Evolutionary conservation across 2,329 filamentous ascomycete species (phyloP).

Genomic region (Aspergillus pseudotamarii): DNA sequence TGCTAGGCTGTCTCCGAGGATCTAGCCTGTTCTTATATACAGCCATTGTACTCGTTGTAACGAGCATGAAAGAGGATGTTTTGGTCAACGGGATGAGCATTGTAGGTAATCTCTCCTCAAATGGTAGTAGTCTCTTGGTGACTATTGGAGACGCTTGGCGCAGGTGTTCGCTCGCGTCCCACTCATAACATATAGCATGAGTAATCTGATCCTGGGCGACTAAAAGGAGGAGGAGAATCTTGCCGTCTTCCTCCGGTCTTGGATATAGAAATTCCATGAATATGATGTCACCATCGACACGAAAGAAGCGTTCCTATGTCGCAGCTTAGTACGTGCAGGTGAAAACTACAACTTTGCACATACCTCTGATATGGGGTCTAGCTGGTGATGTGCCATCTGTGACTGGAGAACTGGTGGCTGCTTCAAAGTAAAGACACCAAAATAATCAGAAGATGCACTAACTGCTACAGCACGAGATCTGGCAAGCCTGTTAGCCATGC

Average conservation of each 20-base stretch:
- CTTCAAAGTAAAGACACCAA: slow-evolving; percentile 73
- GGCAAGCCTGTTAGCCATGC: slow-evolving; percentile 13
- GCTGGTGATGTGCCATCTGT: slow-evolving; percentile 52
- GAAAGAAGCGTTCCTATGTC: slow-evolving; percentile 50
- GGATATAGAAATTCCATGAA: slow-evolving; percentile 86
- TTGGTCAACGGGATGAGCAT: slow-evolving; percentile 73
- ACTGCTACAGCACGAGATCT: slow-evolving; percentile 65
- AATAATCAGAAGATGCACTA: slow-evolving; percentile 68
- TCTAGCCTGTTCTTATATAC: slow-evolving; percentile 48
- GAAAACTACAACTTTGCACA: slow-evolving; percentile 14
- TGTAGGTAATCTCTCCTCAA: slow-evolving; percentile 60
- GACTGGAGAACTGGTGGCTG: slow-evolving; percentile 55
- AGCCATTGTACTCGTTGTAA: slow-evolving; percentile 62
- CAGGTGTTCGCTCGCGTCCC: slow-evolving; percentile 50
- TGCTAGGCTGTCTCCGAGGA: slow-evolving; percentile 25
- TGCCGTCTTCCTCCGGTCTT: slow-evolving; percentile 64
- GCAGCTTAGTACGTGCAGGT: not conserved
- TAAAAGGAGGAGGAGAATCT: slow-evolving; percentile 75
- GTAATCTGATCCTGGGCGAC: slow-evolving; percentile 49
- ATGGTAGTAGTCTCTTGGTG: slow-evolving; percentile 33
- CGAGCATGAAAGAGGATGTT: slow-evolving; percentile 69
- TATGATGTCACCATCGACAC: slow-evolving; percentile 73
- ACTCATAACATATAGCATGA: slow-evolving; percentile 55
- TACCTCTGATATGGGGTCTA: slow-evolving; percentile 64
- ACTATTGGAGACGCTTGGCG: slow-evolving; percentile 30